These are phyloP conservation scores for Beauveria varroae DNA, from an alignment of 2,329 filamentous ascomycete genomes.

Conservation along the genomic window DNA sequence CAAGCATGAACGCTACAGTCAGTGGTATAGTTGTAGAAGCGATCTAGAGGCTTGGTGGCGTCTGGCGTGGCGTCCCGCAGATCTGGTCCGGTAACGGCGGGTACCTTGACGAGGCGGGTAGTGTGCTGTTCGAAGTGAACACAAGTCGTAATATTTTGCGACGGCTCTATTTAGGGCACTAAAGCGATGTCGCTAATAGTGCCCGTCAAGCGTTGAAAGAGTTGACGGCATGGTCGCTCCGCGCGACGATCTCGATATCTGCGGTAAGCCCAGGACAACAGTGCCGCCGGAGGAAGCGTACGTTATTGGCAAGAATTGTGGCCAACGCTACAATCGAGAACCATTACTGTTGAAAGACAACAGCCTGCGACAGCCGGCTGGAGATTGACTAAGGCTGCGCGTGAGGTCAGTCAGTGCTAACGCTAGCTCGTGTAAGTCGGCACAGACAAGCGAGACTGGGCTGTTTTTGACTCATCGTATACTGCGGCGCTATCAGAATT, in stretches of 20 bases:
- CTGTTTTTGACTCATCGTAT: neutral
- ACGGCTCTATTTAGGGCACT: neutral
- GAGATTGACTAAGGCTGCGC: neutral
- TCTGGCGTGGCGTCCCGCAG: slow-evolving; percentile 12
- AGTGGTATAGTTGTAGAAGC: slow-evolving; percentile 14
- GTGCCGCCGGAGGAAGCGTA: no score
- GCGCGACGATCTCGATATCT: no score
- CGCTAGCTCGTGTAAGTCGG: neutral
- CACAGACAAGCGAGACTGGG: neutral
- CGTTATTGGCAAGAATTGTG: no score
- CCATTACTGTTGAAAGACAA: slow-evolving; percentile 7
- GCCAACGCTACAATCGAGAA: no score
- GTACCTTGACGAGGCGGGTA: slow-evolving; percentile 11
- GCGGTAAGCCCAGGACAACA: no score
- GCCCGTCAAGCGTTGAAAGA: no score
- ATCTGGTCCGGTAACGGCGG: slow-evolving; percentile 12
- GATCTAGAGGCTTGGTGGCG: slow-evolving; percentile 16
- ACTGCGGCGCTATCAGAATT: neutral
- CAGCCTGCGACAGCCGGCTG: neutral
- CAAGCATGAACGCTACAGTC: no score
- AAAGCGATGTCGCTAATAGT: no score
- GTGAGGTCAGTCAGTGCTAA: neutral
- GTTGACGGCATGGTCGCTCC: no score
- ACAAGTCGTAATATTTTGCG: slow-evolving; percentile 7
- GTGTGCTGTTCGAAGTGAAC: no score